Percentiles rank a stretch among this genome's conserved stretches.
These are phyloP conservation scores for Glaciozyma antarctica DNA, from an alignment of 768 basidiomycete genomes.

Conservation along the genomic window DNA sequence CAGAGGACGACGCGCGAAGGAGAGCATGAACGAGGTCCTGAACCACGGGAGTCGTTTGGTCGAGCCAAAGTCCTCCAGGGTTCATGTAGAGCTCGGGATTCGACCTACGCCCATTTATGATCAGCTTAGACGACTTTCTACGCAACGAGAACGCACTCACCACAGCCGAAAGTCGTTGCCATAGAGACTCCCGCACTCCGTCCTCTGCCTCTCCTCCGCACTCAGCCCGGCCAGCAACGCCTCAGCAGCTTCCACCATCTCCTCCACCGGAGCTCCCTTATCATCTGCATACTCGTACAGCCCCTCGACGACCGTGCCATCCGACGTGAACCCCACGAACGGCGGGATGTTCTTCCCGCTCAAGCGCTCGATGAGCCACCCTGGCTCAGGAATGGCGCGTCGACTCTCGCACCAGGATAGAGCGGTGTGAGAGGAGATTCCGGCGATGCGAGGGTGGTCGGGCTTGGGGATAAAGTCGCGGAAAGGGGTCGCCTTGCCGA, in stretches of 20 bases:
- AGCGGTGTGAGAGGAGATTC: constrained; percentile 30
- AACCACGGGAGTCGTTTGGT: constrained; percentile 31
- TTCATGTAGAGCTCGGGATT: constrained; percentile 37
- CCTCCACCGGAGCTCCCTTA: constrained; percentile 34
- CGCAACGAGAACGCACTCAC: constrained; percentile 7
- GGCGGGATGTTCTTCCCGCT: constrained; percentile 31
- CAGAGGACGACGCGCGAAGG: constrained; percentile 32
- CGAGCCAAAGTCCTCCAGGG: constrained; percentile 35
- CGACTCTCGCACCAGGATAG: constrained; percentile 33
- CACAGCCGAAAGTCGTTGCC: constrained; percentile 1
- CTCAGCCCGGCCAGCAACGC: constrained; percentile 21
- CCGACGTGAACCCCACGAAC: constrained; percentile 33
- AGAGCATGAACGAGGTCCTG: constrained; percentile 32
- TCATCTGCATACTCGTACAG: constrained; percentile 32
- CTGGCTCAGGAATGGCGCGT: constrained; percentile 28
- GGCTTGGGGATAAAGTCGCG: constrained; percentile 4
- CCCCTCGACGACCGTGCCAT: constrained; percentile 28
- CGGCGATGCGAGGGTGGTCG: constrained; percentile 28
- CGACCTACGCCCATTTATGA: constrained; percentile 29
- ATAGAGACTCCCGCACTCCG: constrained; percentile 3
- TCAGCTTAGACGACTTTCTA: constrained; percentile 28
- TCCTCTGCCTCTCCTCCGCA: constrained; percentile 15
- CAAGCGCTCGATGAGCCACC: constrained; percentile 35
- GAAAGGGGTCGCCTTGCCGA: constrained; percentile 2
- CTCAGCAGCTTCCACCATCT: constrained; percentile 28